Conservation (phyloP, 805 yeast species). For the Nakazawaea populi region DNA sequence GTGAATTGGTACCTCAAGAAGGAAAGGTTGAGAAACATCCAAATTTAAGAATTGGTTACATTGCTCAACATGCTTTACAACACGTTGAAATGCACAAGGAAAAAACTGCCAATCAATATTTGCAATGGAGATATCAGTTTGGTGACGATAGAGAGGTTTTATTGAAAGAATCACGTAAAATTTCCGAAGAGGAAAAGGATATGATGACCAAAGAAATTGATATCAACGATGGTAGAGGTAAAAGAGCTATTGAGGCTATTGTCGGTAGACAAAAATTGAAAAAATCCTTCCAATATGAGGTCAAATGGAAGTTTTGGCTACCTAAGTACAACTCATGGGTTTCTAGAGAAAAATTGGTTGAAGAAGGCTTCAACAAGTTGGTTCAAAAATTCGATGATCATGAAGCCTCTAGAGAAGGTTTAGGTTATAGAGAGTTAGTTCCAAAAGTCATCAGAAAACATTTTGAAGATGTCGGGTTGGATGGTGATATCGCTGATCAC, state of each 20-base stretch:
- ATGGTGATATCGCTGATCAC: constrained; percentile 97
- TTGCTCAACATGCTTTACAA: constrained; percentile 97
- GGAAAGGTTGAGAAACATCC: constrained; percentile 98
- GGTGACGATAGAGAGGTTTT: constrained; percentile 98
- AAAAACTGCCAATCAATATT: constrained; percentile 94
- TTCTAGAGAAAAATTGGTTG: constrained; percentile 73
- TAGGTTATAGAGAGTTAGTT: constrained; percentile 90
- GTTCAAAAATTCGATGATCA: constrained; percentile 98
- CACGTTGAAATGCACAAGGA: constrained; percentile 97
- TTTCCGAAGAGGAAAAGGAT: constrained; percentile 71
- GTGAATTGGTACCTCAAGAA: constrained; percentile 76
- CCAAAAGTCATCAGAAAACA: constrained; percentile 94
- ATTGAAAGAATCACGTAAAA: constrained; percentile 86
- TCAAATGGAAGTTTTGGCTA: constrained; percentile 88
- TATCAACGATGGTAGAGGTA: constrained; percentile 81
- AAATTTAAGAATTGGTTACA: constrained; percentile 94
- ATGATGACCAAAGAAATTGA: constrained; percentile 76
- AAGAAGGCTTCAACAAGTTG: constrained; percentile 82
- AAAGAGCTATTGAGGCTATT: constrained; percentile 85
- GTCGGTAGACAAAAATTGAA: constrained; percentile 96
- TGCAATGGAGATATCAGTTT: constrained; percentile 96
- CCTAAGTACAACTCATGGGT: constrained; percentile 95
- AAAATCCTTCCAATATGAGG: constrained; percentile 94
- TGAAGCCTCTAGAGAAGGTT: constrained; percentile 98
- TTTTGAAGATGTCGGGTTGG: constrained; percentile 95